A percentile compares a stretch with the other conserved stretches of the same genome.
Conservation (phyloP, 1,284 basidiomycete species). For the Marasmius tenuissimus region DNA sequence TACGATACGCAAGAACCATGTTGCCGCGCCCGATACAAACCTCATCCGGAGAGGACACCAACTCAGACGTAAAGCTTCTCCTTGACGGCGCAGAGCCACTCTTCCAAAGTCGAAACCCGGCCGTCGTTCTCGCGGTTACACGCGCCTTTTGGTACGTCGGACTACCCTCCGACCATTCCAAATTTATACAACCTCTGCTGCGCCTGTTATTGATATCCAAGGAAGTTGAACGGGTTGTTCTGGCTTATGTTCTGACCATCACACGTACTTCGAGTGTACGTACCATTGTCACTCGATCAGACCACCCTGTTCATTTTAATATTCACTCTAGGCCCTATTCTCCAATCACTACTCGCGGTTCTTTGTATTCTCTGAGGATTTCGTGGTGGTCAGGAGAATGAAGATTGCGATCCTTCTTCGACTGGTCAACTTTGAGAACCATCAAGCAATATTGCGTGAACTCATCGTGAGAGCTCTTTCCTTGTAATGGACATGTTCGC, state of each 20-base stretch:
- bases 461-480: slow-evolving; percentile 63
- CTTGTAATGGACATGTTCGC: not conserved
- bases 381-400: slow-evolving; percentile 60
- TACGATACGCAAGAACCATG: slow-evolving; percentile 85
- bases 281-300: slow-evolving; percentile 13
- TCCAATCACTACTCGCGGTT: slow-evolving; percentile 63
- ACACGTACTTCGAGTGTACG: slow-evolving; percentile 63
- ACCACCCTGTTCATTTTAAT: slow-evolving; percentile 8
- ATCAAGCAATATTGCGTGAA: slow-evolving; percentile 72
- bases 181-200: slow-evolving; percentile 67
- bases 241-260: slow-evolving; percentile 70
- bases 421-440: slow-evolving; percentile 67
- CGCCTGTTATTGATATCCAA: slow-evolving; percentile 62
- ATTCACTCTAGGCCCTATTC: slow-evolving; percentile 52
- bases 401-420: slow-evolving; percentile 75
- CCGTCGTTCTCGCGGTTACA: slow-evolving; percentile 76
- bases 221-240: slow-evolving; percentile 72
- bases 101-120: slow-evolving; percentile 83
- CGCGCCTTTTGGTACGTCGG: slow-evolving; percentile 77
- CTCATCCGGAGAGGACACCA: slow-evolving; percentile 47
- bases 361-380: slow-evolving; percentile 68
- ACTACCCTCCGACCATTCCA: slow-evolving; percentile 52
- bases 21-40: slow-evolving; percentile 65
- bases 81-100: slow-evolving; percentile 74
- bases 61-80: slow-evolving; percentile 77